phyloP scores from a whole-genome alignment of 345 rosid species.

The Angophora floribunda region DNA sequence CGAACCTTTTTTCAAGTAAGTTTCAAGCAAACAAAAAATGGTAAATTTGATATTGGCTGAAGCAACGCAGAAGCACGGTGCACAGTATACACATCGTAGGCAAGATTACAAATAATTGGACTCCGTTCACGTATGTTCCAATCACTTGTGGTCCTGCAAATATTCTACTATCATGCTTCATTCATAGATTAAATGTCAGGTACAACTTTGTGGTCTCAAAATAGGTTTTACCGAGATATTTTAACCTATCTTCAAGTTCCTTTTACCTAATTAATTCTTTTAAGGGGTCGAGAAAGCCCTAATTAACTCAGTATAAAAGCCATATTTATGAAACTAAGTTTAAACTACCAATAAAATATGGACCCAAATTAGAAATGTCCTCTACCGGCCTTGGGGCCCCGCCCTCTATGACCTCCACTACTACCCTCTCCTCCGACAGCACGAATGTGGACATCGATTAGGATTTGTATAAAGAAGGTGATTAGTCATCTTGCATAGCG shows the following conservation, averaged over 20 bases:
- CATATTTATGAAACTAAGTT: too few species aligned
- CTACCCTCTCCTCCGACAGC: too few species aligned
- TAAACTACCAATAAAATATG: too few species aligned
- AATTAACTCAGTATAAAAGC: not conserved
- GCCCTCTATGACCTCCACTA: too few species aligned
- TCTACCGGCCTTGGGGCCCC: too few species aligned
- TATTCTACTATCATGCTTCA: not conserved
- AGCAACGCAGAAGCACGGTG: not conserved
- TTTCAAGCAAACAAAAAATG: too few species aligned
- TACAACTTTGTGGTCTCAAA: not conserved
- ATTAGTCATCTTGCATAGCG: not conserved
- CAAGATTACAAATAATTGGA: not conserved
- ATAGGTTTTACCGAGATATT: not conserved
- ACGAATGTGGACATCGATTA: too few species aligned
- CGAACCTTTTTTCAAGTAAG: too few species aligned
- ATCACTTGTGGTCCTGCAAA: not conserved
- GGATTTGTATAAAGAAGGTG: not conserved
- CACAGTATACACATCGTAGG: not conserved
- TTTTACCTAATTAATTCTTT: not conserved
- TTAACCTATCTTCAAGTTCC: not conserved
- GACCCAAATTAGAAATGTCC: too few species aligned
- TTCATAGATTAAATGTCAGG: not conserved
- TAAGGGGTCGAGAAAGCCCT: not conserved
- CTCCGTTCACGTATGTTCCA: not conserved
- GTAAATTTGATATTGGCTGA: not conserved